Percentiles rank a stretch among this genome's conserved stretches.
Conservation (phyloP, 495 filamentous ascomycete genomes). For the Penicillium crystallinum region DNA sequence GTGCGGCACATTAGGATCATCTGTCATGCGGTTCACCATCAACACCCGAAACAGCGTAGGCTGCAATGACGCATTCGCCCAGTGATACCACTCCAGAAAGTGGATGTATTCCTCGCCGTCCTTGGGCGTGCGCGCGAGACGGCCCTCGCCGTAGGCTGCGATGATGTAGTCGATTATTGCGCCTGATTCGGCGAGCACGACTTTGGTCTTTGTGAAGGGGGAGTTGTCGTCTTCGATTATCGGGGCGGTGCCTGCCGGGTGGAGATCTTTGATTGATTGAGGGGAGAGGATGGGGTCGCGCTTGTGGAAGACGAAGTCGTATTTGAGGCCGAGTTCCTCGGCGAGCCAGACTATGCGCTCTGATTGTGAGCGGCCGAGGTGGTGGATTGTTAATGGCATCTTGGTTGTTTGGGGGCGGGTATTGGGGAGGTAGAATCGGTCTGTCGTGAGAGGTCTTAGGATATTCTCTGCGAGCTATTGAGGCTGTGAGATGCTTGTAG, state of each 20-base stretch:
- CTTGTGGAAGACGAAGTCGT: slow-evolving; percentile 46
- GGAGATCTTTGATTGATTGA: slow-evolving; percentile 45
- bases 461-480: too few species aligned
- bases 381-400: slow-evolving; percentile 48
- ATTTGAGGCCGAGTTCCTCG: slow-evolving; percentile 55
- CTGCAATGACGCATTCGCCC: slow-evolving; percentile 52
- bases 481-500: too few species aligned
- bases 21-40: slow-evolving; percentile 6
- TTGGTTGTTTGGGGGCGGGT: background rate
- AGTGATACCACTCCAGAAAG: slow-evolving; percentile 60
- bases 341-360: slow-evolving; percentile 60
- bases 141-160: slow-evolving; percentile 43
- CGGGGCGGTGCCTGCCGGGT: slow-evolving; percentile 50
- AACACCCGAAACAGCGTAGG: slow-evolving; percentile 27
- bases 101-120: slow-evolving; percentile 43
- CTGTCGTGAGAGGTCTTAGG: too few species aligned
- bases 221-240: slow-evolving; percentile 48
- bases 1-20: slow-evolving; percentile 8
- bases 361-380: slow-evolving; percentile 52
- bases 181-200: slow-evolving; percentile 46
- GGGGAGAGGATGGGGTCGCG: slow-evolving; percentile 49
- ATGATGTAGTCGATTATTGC: slow-evolving; percentile 56
- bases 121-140: slow-evolving; percentile 35
- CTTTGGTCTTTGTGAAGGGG: slow-evolving; percentile 24
- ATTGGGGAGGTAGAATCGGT: background rate